These are phyloP conservation scores for Talaromyces verruculosus DNA, from an alignment of 2,329 filamentous ascomycete species.

Conservation along the genomic window DNA sequence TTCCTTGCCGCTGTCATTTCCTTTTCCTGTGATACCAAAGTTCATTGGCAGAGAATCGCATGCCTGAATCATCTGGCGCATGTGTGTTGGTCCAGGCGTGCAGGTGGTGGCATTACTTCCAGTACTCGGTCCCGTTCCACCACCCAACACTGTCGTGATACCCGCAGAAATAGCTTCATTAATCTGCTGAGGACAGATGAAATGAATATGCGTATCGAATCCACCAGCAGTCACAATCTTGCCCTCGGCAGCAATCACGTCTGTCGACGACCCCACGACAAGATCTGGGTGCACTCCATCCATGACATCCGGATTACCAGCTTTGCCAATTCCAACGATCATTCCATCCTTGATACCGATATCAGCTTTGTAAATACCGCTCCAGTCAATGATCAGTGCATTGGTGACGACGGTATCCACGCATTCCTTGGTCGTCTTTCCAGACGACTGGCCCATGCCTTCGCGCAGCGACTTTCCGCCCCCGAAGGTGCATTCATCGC, in stretches of 20 bases:
- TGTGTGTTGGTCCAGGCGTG: slow-evolving; percentile 79
- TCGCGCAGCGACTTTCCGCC: slow-evolving; percentile 92
- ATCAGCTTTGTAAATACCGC: slow-evolving; percentile 93
- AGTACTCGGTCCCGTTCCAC: slow-evolving; percentile 88
- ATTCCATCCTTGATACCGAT: slow-evolving; percentile 87
- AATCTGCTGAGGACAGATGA: slow-evolving; percentile 91
- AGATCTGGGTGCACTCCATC: slow-evolving; percentile 75
- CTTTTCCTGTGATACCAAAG: slow-evolving; percentile 87
- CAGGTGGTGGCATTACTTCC: slow-evolving; percentile 91
- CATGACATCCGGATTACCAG: slow-evolving; percentile 97
- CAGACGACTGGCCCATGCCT: slow-evolving; percentile 91
- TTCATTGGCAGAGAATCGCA: slow-evolving; percentile 80
- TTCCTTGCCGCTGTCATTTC: slow-evolving; percentile 72
- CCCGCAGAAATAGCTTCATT: slow-evolving; percentile 80
- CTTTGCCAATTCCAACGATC: slow-evolving; percentile 89
- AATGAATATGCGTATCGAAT: slow-evolving; percentile 87
- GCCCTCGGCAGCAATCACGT: slow-evolving; percentile 86
- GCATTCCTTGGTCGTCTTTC: slow-evolving; percentile 67
- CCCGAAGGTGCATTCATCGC: slow-evolving; percentile 93
- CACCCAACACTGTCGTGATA: slow-evolving; percentile 86
- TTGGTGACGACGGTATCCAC: slow-evolving; percentile 88
- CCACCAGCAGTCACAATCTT: slow-evolving; percentile 90
- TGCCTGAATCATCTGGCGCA: slow-evolving; percentile 86
- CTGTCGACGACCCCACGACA: slow-evolving; percentile 83
- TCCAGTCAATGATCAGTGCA: slow-evolving; percentile 85